These are phyloP conservation scores for Phylloporus sp. DNA, from an alignment of 1,284 basidiomycete species.

Conservation along the genomic window DNA sequence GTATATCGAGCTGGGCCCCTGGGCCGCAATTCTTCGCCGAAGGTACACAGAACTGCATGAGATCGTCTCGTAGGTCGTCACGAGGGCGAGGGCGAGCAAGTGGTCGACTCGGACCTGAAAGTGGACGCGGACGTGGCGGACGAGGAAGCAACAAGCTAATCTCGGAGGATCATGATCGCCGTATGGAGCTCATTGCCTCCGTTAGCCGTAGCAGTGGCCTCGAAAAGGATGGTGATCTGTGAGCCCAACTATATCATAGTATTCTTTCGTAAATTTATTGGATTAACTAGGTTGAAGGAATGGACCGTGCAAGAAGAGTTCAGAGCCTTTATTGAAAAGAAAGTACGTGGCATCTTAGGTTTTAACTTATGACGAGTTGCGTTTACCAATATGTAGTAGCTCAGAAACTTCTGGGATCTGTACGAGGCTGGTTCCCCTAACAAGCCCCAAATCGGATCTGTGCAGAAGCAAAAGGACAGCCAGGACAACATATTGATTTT, in stretches of 20 bases:
- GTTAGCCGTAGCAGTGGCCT: constrained; percentile 77
- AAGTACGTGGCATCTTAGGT: constrained; percentile 50
- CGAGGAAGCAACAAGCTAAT: constrained; percentile 12
- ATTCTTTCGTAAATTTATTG: constrained; percentile 33
- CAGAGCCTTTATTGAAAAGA: constrained; percentile 64
- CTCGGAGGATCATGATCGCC: constrained; percentile 24
- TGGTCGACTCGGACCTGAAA: neutral
- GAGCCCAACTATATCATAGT: constrained; percentile 41
- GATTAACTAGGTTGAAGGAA: constrained; percentile 63
- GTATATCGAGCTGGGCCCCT: too few species aligned
- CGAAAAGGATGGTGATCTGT: constrained; percentile 76
- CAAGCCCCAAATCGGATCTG: constrained; percentile 34
- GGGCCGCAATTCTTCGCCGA: neutral
- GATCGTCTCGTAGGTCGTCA: constrained; percentile 16
- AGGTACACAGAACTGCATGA: constrained; percentile 21
- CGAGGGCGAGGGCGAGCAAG: constrained; percentile 19
- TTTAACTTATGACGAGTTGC: constrained; percentile 1
- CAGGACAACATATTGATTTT: constrained; percentile 74
- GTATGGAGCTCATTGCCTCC: constrained; percentile 70
- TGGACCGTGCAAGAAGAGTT: constrained; percentile 68
- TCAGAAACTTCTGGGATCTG: constrained; percentile 51
- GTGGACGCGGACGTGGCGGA: neutral
- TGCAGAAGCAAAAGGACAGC: constrained; percentile 53
- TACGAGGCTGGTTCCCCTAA: constrained; percentile 15
- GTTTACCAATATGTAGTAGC: constrained; percentile 42